Evolutionary conservation across 2,329 filamentous ascomycete species (phyloP).

Genomic region (Epichloe hybrida): DNA sequence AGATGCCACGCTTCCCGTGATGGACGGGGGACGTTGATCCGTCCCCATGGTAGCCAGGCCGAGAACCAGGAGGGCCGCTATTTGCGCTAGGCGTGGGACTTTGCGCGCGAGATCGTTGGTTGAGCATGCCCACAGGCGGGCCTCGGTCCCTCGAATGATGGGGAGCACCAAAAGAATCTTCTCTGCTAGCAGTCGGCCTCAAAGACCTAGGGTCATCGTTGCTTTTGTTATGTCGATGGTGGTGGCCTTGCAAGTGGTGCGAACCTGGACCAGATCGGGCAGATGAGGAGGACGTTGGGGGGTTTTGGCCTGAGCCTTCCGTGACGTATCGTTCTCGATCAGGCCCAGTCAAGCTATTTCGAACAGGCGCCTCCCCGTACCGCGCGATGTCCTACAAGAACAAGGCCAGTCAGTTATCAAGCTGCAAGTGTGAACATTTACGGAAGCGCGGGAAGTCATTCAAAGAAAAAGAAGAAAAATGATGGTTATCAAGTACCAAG

Average conservation of each 20-base stretch:
- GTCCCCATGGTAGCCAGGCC: slow-evolving; percentile 30
- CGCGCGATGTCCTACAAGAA: slow-evolving; percentile 52
- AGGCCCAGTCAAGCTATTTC: slow-evolving; percentile 52
- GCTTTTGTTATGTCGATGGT: slow-evolving; percentile 55
- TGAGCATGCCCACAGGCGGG: slow-evolving; percentile 31
- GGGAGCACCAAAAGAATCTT: slow-evolving; percentile 42
- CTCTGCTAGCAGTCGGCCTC: slow-evolving; percentile 61
- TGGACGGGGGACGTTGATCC: slow-evolving; percentile 43
- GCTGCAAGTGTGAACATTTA: neutral
- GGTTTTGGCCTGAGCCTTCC: slow-evolving; percentile 32
- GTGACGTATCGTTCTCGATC: slow-evolving; percentile 54
- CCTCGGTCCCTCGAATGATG: slow-evolving; percentile 37
- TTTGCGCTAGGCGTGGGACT: slow-evolving; percentile 71
- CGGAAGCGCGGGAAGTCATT: neutral
- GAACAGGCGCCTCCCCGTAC: slow-evolving; percentile 66
- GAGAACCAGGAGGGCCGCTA: slow-evolving; percentile 40
- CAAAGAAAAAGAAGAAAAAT: neutral
- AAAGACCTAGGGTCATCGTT: slow-evolving; percentile 52
- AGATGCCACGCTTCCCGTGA: slow-evolving; percentile 36
- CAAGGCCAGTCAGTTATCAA: neutral
- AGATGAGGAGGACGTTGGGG: slow-evolving; percentile 49
- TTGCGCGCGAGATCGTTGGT: slow-evolving; percentile 47
- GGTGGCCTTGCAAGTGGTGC: slow-evolving; percentile 51
- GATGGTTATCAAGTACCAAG: neutral
- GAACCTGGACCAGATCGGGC: slow-evolving; percentile 45